These are phyloP conservation scores for Aspergillus carbonarius DNA, from an alignment of 2,329 filamentous ascomycete species.

Conservation along the genomic window DNA sequence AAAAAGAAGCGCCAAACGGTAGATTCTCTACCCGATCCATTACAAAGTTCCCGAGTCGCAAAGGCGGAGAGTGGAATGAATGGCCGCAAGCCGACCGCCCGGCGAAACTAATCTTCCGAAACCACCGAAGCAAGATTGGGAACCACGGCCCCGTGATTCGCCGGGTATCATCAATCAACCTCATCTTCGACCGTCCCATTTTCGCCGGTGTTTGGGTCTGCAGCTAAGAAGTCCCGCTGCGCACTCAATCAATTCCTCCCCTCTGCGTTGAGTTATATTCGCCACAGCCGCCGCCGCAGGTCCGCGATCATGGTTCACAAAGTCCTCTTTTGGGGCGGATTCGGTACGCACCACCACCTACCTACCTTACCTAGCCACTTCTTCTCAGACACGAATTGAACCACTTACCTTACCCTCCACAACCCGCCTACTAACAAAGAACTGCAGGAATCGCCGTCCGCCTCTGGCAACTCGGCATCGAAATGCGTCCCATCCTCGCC, in stretches of 20 bases:
- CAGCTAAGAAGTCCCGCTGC: neutral
- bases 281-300: slow-evolving; percentile 20
- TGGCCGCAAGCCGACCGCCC: neutral
- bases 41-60: too few relatives aligned
- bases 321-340: slow-evolving; percentile 63
- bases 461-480: slow-evolving; percentile 95
- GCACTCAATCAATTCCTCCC: slow-evolving; percentile 5
- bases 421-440: neutral
- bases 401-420: neutral
- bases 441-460: slow-evolving; percentile 80
- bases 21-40: too few relatives aligned
- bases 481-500: slow-evolving; percentile 95
- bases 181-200: slow-evolving; percentile 22
- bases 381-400: too few relatives aligned
- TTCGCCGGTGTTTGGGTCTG: neutral
- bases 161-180: slow-evolving; percentile 7
- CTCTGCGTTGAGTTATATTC: slow-evolving; percentile 9
- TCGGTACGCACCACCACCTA: slow-evolving; percentile 63
- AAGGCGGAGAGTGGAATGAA: neutral
- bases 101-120: slow-evolving; percentile 6
- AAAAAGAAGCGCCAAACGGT: neutral
- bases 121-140: slow-evolving; percentile 23
- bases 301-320: slow-evolving; percentile 47
- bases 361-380: neutral
- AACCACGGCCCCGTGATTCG: slow-evolving; percentile 40